phyloP scores from a whole-genome alignment of 805 yeast genomes.

The Maudiozyma serrabonitensis region DNA sequence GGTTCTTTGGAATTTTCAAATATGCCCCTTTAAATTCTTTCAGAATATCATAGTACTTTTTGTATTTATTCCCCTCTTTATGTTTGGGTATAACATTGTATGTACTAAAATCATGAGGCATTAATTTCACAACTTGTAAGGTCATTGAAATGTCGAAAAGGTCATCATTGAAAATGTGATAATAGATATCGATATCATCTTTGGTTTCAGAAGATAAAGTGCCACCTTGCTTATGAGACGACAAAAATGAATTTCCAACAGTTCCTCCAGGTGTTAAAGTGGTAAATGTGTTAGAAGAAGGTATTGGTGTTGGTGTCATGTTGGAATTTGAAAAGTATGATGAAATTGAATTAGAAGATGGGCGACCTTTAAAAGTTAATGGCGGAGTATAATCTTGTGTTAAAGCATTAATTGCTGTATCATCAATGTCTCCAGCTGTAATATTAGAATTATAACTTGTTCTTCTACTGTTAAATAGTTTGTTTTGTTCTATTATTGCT shows the following conservation, averaged over 20 bases:
- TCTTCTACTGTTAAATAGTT: background rate
- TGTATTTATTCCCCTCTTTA: conserved; percentile 8
- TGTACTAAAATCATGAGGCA: conserved; percentile 1
- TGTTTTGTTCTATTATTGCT: conserved; percentile 1
- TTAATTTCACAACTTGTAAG: background rate
- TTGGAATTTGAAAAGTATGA: conserved; percentile 11
- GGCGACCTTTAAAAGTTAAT: conserved; percentile 4
- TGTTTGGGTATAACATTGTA: background rate
- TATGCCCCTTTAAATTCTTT: conserved; percentile 29
- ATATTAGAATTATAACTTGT: background rate
- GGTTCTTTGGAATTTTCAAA: conserved; percentile 22
- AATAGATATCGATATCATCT: conserved; percentile 23
- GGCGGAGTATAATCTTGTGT: background rate
- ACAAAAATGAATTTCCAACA: background rate
- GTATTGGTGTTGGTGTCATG: background rate
- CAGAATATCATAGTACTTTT: conserved; percentile 15
- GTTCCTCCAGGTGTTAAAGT: background rate
- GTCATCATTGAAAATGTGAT: conserved; percentile 13
- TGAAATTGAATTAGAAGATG: conserved; percentile 20
- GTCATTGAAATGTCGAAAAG: conserved; percentile 1
- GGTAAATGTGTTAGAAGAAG: background rate
- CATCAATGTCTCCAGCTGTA: background rate
- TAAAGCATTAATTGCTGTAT: background rate
- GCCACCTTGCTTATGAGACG: background rate
- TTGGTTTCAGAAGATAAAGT: background rate